Evolutionary conservation across 2,329 filamentous ascomycete species (phyloP).

Genomic region (Aaosphaeria arxii): DNA sequence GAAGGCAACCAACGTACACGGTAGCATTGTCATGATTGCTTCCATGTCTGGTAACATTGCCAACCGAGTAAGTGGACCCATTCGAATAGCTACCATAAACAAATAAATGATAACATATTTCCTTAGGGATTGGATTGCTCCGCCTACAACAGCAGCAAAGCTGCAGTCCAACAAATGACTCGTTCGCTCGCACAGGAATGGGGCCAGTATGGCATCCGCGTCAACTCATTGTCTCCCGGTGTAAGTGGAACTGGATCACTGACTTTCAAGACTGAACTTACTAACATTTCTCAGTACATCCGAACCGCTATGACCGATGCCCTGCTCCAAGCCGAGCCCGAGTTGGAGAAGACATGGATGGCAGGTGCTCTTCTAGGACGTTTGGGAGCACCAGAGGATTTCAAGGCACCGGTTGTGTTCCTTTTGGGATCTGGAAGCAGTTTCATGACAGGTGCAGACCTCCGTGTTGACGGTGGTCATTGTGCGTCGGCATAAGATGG

Average conservation of each 20-base stretch:
- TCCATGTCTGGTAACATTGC: conserved; percentile 12
- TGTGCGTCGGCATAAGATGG: conserved; percentile 36
- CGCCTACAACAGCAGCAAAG: conserved; percentile 11
- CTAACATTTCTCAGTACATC: neutral
- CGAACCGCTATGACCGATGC: conserved; percentile 36
- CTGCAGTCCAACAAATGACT: conserved; percentile 12
- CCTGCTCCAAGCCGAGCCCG: conserved; percentile 42
- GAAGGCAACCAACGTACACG: conserved; percentile 52
- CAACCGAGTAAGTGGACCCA: conserved; percentile 5
- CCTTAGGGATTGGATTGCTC: conserved; percentile 10
- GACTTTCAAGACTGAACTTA: conserved; percentile 11
- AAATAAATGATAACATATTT: too few relatives aligned
- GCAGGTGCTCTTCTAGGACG: conserved; percentile 53
- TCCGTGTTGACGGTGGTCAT: conserved; percentile 72
- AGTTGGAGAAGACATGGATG: conserved; percentile 55
- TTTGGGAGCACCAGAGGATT: conserved; percentile 56
- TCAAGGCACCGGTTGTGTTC: conserved; percentile 65
- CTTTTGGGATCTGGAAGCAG: conserved; percentile 64
- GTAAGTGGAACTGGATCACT: conserved; percentile 4
- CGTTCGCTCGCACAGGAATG: conserved; percentile 12
- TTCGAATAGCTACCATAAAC: neutral
- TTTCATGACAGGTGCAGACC: conserved; percentile 68
- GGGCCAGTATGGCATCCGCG: conserved; percentile 23
- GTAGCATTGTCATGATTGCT: conserved; percentile 62
- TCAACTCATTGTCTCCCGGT: conserved; percentile 32